Evolutionary conservation across 805 yeast species (phyloP), one percentile per base, ranked within the genome.

Genomic region (Tetrapisispora iriomotensis): DNA sequence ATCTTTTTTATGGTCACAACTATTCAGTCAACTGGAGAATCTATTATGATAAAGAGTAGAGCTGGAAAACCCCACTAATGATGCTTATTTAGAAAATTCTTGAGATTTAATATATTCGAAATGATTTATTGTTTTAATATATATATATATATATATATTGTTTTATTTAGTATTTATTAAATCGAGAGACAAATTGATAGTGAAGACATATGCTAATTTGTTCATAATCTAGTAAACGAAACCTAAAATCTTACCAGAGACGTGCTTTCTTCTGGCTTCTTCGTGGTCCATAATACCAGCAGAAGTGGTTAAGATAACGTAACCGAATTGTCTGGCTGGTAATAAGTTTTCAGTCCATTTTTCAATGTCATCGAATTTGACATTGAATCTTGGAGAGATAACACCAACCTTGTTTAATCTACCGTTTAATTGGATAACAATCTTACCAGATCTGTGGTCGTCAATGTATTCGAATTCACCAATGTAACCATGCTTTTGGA

Each of bases 241-340:
- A 68, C 96, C 97, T 67, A 88, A 82, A 72, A 88, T 83, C 81
- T 88, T 88, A 72, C 97, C 97, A 60, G 96, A 86, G 61, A 88
- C 96, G 77, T 88, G 96, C 84, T 88, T 90, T 81, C 96, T 83
- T 82, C 95, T 85, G 65, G 97, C 97, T 77, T 88, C 96, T 79
- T 90, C 96, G 78, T 88, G 97, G 80, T 90, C 96, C 95, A 88
- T 87, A 64, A 88, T 88, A 76, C 97, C 97, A 62, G 96, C 96
- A 62, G 96, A 90, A 61, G 97, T 88, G 74, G 97, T 90, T 69
- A 88, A 79, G 72, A 88, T 84, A 66, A 88, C 88, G 82, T 71
- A 87, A 75, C 97, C 97, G 66, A 88, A 90, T 75, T 88, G 97
- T 82, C 97, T 86, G 56, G 97, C 95, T 70, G 97, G 97, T 66